Conservation (phyloP, 768 basidiomycete species). For the Auriscalpium vulgare region DNA sequence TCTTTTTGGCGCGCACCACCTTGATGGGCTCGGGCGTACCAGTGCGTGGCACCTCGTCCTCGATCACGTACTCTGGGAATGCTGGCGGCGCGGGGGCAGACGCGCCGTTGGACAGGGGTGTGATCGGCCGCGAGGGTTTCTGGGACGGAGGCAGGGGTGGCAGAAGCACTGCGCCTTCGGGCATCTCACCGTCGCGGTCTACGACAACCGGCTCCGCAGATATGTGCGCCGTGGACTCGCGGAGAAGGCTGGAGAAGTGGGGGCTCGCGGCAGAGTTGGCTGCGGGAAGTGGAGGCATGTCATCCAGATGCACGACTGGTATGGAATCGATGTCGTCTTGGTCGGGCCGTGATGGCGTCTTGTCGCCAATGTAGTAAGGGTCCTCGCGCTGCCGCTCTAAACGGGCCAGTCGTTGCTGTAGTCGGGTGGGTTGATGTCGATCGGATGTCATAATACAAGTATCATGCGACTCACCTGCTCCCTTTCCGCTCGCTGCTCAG, state of each 20-base stretch:
- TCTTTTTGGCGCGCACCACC: constrained; percentile 68
- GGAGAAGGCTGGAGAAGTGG: constrained; percentile 8
- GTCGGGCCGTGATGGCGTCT: constrained; percentile 31
- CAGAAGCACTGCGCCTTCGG: constrained; percentile 2
- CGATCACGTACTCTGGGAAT: constrained; percentile 51
- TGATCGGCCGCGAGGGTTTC: constrained; percentile 8
- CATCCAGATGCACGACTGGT: constrained; percentile 81
- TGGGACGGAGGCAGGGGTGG: constrained; percentile 7
- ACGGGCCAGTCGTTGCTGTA: constrained; percentile 68
- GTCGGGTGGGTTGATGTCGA: neutral
- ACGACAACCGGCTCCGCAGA: constrained; percentile 8
- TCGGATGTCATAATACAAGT: neutral
- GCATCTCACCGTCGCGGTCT: constrained; percentile 15
- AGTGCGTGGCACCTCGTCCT: constrained; percentile 39
- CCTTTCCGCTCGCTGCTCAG: constrained; percentile 50
- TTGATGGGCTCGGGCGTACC: constrained; percentile 66
- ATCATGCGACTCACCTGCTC: constrained; percentile 47
- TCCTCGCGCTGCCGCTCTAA: constrained; percentile 74
- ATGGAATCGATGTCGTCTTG: constrained; percentile 79
- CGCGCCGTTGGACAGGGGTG: constrained; percentile 8
- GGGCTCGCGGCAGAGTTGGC: constrained; percentile 11
- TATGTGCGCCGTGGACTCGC: constrained; percentile 1
- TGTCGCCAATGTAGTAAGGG: constrained; percentile 84
- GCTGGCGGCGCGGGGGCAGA: constrained; percentile 22
- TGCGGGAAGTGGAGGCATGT: constrained; percentile 42